A percentile compares a stretch with the other conserved stretches of the same genome.
phyloP scores from a whole-genome alignment of 805 yeast species.

The Candida adriatica region DNA sequence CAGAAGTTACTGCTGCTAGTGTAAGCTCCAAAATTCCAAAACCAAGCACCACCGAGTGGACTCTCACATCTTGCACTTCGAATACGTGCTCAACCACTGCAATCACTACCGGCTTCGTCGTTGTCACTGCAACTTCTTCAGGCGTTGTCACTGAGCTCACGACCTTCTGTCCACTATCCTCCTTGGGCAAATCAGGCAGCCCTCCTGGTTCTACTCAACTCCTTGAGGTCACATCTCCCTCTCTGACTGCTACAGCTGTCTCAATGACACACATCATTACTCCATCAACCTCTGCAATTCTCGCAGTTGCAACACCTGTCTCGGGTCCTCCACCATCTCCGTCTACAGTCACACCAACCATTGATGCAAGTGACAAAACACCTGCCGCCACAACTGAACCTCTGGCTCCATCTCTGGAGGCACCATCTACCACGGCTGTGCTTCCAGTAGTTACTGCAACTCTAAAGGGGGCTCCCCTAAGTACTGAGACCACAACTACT shows the following conservation, averaged over 20 bases:
- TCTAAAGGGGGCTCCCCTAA: too few species aligned
- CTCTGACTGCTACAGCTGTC: not conserved
- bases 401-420: not conserved
- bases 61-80: constrained; percentile 14
- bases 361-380: constrained; percentile 1
- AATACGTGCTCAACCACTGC: constrained; percentile 13
- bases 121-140: too few species aligned
- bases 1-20: constrained; percentile 20
- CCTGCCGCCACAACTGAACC: not conserved
- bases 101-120: constrained; percentile 28
- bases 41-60: constrained; percentile 10
- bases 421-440: not conserved
- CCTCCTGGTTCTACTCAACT: constrained; percentile 5
- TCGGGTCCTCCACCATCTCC: not conserved
- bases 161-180: constrained; percentile 16
- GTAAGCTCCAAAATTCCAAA: too few species aligned
- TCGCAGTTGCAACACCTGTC: not conserved
- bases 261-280: constrained; percentile 1
- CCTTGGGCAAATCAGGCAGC: not conserved
- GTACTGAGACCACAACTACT: too few species aligned
- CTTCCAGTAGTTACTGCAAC: too few species aligned
- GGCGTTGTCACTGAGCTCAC: constrained; percentile 24
- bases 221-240: constrained; percentile 2
- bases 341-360: constrained; percentile 2
- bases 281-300: constrained; percentile 1